A percentile compares a stretch with the other conserved stretches of the same genome.
Conservation (phyloP, 345 rosid genomes). For the Pistacia vera region DNA sequence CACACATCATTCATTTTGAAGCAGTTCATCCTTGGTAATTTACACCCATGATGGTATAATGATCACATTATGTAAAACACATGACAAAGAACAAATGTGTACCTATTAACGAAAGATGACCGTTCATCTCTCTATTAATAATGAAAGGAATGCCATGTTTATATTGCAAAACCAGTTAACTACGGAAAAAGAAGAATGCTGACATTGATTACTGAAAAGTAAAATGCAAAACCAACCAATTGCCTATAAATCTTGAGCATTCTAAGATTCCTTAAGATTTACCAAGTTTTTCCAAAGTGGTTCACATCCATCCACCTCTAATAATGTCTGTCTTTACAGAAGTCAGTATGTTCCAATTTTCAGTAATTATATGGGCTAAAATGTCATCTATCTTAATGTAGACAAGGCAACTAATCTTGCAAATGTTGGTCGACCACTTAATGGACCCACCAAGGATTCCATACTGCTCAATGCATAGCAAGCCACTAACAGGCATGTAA, state of each 20-base stretch:
- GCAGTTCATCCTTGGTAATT: not conserved
- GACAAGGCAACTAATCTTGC: not conserved
- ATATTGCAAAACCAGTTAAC: not conserved
- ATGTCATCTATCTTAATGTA: not conserved
- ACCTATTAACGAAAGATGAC: not conserved
- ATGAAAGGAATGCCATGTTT: not conserved
- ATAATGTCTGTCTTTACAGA: not conserved
- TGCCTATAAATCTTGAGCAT: not conserved
- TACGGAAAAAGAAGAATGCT: not conserved
- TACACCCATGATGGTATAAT: not conserved
- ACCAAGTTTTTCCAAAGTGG: not conserved
- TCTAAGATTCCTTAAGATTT: not conserved
- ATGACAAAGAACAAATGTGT: not conserved
- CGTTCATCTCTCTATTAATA: not conserved
- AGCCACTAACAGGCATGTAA: not conserved
- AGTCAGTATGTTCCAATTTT: not conserved
- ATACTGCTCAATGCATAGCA: not conserved
- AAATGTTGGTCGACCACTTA: conserved; percentile 7
- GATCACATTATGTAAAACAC: not conserved
- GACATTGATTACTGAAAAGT: not conserved
- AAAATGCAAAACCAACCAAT: not conserved
- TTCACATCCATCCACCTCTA: too few species aligned
- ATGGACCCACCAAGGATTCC: not conserved
- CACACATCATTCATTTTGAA: not conserved
- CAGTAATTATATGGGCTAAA: not conserved